Evolutionary conservation across 805 yeast genomes (phyloP).

Genomic region (Tetrapisispora phaffii): DNA sequence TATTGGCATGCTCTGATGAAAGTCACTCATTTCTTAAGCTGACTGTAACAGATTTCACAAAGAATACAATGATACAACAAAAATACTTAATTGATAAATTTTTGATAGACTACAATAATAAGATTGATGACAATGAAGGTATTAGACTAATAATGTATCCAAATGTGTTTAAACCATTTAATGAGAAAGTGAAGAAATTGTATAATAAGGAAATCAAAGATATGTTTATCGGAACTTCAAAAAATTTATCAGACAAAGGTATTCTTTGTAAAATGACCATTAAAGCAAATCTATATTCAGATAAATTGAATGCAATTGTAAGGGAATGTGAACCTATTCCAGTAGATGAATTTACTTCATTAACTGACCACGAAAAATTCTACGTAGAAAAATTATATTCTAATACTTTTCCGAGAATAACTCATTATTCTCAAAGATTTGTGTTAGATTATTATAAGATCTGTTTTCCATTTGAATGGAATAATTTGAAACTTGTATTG

Average conservation of each 20-base stretch:
- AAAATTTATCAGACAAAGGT: conserved; percentile 20
- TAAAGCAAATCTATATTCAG: conserved; percentile 13
- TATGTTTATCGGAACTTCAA: conserved; percentile 6
- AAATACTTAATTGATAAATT: conserved; percentile 21
- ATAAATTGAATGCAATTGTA: conserved; percentile 20
- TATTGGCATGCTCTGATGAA: conserved; percentile 16
- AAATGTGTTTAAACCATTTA: conserved; percentile 11
- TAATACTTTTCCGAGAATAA: neutral
- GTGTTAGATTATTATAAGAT: neutral
- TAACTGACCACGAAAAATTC: neutral
- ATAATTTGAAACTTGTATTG: neutral
- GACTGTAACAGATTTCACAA: conserved; percentile 25
- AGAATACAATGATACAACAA: conserved; percentile 8
- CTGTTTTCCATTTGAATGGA: neutral
- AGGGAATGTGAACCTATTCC: conserved; percentile 17
- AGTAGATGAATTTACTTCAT: neutral
- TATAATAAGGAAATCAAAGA: conserved; percentile 5
- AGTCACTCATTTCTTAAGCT: conserved; percentile 6
- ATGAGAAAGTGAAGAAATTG: conserved; percentile 4
- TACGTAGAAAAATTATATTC: neutral
- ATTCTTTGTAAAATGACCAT: conserved; percentile 19
- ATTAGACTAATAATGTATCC: conserved; percentile 17
- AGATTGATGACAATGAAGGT: conserved; percentile 13
- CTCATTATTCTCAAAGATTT: neutral
- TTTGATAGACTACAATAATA: conserved; percentile 13